Evolutionary conservation across 2,329 filamentous ascomycete species (phyloP).

Genomic region (Aspergillus floridensis): DNA sequence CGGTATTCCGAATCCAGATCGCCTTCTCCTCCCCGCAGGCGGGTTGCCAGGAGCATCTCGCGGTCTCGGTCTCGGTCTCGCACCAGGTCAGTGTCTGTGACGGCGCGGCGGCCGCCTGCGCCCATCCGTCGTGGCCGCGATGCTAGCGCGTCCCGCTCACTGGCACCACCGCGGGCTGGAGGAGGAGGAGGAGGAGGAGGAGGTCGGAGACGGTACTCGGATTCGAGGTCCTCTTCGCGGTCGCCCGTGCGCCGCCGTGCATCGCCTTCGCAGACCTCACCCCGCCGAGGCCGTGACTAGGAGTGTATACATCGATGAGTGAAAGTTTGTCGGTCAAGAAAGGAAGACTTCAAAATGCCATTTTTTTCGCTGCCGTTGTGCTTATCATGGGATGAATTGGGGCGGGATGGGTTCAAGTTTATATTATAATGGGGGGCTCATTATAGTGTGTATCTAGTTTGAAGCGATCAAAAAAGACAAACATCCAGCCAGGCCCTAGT

Average conservation of each 20-base stretch:
- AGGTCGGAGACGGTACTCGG: conserved; percentile 17
- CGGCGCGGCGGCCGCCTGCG: conserved; percentile 10
- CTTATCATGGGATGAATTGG: not conserved
- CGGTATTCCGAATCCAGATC: conserved; percentile 31
- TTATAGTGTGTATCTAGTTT: not conserved
- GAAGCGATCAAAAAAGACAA: conserved; percentile 6
- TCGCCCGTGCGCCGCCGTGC: conserved; percentile 19
- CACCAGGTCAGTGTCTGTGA: conserved; percentile 21
- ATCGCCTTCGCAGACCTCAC: conserved; percentile 17
- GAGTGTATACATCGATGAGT: not conserved
- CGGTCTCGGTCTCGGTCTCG: conserved; percentile 28
- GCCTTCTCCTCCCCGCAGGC: conserved; percentile 26
- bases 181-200: not conserved
- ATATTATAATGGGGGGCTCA: not conserved
- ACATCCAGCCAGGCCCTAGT: no score
- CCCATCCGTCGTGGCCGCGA: conserved; percentile 20
- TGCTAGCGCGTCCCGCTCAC: conserved; percentile 27
- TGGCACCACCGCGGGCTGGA: conserved; percentile 15
- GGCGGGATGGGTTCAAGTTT: not conserved
- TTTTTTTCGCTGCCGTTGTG: not conserved
- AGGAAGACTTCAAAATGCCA: no score
- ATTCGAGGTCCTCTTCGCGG: conserved; percentile 21
- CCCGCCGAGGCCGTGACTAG: conserved; percentile 17
- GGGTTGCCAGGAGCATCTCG: conserved; percentile 21
- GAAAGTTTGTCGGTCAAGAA: not conserved